Conservation (phyloP, 345 rosid species). For the Linum trigynum region DNA sequence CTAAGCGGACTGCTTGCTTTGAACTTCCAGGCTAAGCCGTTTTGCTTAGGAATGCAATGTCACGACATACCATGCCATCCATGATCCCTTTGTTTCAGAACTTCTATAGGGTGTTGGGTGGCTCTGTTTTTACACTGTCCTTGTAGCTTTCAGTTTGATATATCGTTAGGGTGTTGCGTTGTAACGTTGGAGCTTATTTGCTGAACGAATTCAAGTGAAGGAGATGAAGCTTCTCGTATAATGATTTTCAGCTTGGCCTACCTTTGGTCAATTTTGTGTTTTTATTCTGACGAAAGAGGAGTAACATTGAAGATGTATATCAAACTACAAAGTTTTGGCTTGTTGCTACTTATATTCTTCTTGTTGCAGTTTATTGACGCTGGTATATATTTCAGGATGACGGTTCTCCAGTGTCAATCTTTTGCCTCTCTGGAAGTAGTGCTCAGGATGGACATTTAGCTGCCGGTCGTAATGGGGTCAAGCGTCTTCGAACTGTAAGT, state of each 20-base stretch:
- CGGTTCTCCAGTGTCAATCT: constrained; percentile 87
- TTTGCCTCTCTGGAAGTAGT: constrained; percentile 65
- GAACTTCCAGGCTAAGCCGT: too few relatives aligned
- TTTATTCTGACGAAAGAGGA: too few relatives aligned
- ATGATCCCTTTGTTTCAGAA: background rate
- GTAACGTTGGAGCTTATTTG: background rate
- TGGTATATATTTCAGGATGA: constrained; percentile 55
- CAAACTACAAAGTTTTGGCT: background rate
- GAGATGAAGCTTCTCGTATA: too few relatives aligned
- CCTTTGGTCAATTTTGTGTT: background rate
- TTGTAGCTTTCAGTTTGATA: background rate
- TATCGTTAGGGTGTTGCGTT: background rate
- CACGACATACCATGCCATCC: too few relatives aligned
- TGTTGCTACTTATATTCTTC: background rate
- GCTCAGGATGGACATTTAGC: constrained; percentile 86
- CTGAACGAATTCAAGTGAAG: background rate
- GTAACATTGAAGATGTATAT: background rate
- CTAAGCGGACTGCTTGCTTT: too few relatives aligned
- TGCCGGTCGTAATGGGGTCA: constrained; percentile 94
- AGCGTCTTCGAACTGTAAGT: constrained; percentile 95
- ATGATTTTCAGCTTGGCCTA: too few relatives aligned
- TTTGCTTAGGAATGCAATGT: too few relatives aligned
- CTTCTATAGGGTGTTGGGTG: background rate
- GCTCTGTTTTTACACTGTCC: too few relatives aligned
- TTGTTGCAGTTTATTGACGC: background rate